Evolutionary conservation across 805 yeast genomes (phyloP), one percentile per base, ranked within the genome.

Genomic region (Kodamaea lidongshanica): DNA sequence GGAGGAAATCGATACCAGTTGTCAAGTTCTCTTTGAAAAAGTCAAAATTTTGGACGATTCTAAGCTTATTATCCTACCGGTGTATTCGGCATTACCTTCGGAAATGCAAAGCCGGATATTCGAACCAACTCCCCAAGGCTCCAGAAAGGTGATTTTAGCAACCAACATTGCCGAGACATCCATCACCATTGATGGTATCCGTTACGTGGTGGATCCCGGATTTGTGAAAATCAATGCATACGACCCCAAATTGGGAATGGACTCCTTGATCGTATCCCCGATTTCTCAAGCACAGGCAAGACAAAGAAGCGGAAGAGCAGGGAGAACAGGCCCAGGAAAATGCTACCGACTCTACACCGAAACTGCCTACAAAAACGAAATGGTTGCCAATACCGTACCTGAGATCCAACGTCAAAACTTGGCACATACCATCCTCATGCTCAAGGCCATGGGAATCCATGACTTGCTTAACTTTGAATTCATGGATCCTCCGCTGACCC

Each of bases 101-200:
- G 96, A 88, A 44, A 72, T 83, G 64, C 98, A 92, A 55, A 72
- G 87, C 16, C 70, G 74, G 40, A 88, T 92, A 27, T 92, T 92
- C 55, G 94, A 84, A 45, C 85, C 94, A 1, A 79, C 96, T 0
- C 95, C 95, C 0, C 54, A 59, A 11, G 85, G 85, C 2, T 72
- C 85, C 20, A 61, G 98, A 31, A 92, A 92, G 51, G 94, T 88
- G 3, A 85, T 92, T 6, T 63, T 92, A 33, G 97, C 98, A 0
- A 92, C 98, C 1, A 89, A 89, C 46, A 92, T 89, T 43, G 98
- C 97, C 0, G 98, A 89, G 56, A 92, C 98, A 0, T 89, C 97
- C 6, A 76, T 92, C 45, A 92, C 98, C 3, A 88, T 92, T 37
- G 96, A 89, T 53, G 96, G 96, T 8, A 81, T 92, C 19, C 79